Base-by-base conservation (phyloP, 208 protist species). In the Trypanosoma rangeli region DNA sequence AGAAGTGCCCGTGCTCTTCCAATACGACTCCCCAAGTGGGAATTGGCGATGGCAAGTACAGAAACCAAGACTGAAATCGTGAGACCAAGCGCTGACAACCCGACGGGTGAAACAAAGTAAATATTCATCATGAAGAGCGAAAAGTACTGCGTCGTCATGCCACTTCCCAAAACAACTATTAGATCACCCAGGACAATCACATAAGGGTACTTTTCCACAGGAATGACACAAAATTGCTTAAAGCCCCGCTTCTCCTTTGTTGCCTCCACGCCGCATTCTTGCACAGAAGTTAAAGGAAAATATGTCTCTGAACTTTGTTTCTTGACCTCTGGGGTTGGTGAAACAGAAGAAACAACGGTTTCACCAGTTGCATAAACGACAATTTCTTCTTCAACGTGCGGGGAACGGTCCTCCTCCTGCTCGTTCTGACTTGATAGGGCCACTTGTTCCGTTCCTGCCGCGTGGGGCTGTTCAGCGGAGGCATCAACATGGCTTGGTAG, bases 141-240 rank as follows among this genome's bases (percentile, higher is more conserved):
- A 48, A 92, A 87, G 75, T 92, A 92, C 74, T 84, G 79, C 53
- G 78, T 89, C 28, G 82, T 92, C 84, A 92, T 89, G 72, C 86
- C 86, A 54, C 82, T 89, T 49, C 86, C 83, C 42, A 89, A 31
- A 4, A 79, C 64, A 28, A 84, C 53, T 0, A 92, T 35, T 13
- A 87, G 24, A 68, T 89, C 86, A 42, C 68, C 69, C 20, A 81
- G 18, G 0, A 80, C 82, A 24, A 92, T 52, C 20, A 76, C 52
- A 24, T 82, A 37, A 0, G 86, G 86, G 57, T 89, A 92, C 33
- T 61, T 46, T 37, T 68, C 70, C n/a, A 92, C 56, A 9, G 83
- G 86, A 24, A 92, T 61, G 3, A 3, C 13, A 60, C 29, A 52
- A 53, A 52, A 9, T 35, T 3, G 3, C 46, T 46, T 56, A 42